Conservation (phyloP, 73 alveolate genomes). For the Symbiodinium pilosum region DNA sequence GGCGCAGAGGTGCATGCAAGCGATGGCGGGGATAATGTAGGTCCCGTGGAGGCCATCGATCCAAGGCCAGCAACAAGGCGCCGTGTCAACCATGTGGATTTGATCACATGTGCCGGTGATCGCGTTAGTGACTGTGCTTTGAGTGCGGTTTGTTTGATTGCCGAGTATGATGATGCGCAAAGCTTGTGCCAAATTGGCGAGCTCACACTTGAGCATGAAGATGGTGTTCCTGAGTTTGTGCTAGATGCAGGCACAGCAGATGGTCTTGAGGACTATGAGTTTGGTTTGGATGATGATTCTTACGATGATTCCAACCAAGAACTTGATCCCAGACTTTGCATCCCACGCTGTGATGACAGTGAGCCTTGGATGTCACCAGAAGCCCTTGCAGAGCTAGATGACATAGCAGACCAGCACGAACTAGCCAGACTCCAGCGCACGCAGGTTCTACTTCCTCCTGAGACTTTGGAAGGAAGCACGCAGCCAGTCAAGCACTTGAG, state of each 20-base stretch:
- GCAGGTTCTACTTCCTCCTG: not conserved
- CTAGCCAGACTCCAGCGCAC: not conserved
- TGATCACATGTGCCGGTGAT: not conserved
- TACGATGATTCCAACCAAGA: not conserved
- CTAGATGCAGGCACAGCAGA: not conserved
- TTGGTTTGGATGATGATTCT: not conserved
- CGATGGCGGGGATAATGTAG: too few species aligned
- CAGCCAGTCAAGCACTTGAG: not conserved
- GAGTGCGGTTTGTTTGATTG: not conserved
- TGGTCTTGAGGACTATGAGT: not conserved
- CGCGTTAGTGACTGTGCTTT: too few species aligned
- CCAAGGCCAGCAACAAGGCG: not conserved
- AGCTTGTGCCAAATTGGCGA: not conserved
- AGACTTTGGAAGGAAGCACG: not conserved
- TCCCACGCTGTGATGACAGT: not conserved
- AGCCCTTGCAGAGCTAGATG: not conserved
- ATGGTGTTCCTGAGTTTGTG: not conserved
- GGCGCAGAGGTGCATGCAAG: too few species aligned
- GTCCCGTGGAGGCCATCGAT: too few species aligned
- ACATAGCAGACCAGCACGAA: not conserved
- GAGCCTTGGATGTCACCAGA: not conserved
- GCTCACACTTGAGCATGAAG: not conserved
- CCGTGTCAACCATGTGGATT: too few species aligned
- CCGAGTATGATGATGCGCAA: not conserved
- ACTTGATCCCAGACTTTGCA: not conserved